These are phyloP conservation scores for Helianthus annuus DNA, from an alignment of 129 eudicot genomes.

Conservation along the genomic window DNA sequence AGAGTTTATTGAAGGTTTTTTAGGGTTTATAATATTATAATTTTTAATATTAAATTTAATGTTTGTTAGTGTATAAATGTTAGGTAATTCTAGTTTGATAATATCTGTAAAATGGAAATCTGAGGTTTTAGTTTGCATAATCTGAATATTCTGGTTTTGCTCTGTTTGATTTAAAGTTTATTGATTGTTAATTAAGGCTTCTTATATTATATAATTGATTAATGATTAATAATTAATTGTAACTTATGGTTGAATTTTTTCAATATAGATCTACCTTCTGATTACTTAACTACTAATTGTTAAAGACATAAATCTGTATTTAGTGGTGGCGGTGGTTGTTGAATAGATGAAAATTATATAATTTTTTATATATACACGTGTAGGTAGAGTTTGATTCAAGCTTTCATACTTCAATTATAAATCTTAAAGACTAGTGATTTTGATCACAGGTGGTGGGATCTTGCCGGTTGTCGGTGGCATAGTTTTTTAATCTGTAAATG, in stretches of 20 bases:
- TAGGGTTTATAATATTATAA: background rate
- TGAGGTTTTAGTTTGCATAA: background rate
- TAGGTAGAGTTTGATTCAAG: conserved; percentile 33
- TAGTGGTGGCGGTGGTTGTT: conserved; percentile 35
- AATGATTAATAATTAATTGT: background rate
- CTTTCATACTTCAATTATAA: background rate
- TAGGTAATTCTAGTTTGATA: too few species aligned
- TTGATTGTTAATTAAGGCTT: conserved; percentile 1
- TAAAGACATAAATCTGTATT: background rate
- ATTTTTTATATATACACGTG: conserved; percentile 31
- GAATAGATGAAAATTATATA: conserved; percentile 27
- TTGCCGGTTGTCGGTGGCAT: conserved; percentile 21
- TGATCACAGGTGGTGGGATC: conserved; percentile 11
- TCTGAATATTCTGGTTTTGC: conserved; percentile 5
- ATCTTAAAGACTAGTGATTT: conserved; percentile 4
- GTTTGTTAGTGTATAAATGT: background rate
- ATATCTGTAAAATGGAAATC: background rate
- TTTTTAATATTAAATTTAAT: background rate
- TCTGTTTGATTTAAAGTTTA: background rate
- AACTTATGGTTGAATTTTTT: conserved; percentile 22
- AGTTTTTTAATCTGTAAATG: background rate
- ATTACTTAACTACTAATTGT: background rate
- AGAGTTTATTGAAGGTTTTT: background rate
- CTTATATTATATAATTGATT: conserved; percentile 1
- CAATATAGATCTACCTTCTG: conserved; percentile 31